Conservation (phyloP, 805 yeast species). For the Metschnikowia arizonensis region DNA sequence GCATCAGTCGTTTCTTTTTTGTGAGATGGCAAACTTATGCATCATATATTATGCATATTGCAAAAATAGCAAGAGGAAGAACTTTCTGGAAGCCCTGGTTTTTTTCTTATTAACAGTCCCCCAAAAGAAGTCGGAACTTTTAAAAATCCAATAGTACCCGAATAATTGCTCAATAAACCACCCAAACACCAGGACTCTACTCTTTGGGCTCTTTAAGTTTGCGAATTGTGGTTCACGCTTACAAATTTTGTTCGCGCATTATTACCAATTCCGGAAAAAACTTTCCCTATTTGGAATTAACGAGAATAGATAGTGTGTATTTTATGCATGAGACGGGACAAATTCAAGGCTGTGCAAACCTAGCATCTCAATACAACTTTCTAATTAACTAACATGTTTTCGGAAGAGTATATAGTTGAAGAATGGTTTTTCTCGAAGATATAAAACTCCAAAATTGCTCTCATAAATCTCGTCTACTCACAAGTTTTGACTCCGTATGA, state of each 20-base stretch:
- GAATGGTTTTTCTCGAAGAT: no score
- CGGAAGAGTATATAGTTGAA: no score
- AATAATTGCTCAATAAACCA: no score
- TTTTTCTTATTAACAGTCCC: no score
- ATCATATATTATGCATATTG: neutral
- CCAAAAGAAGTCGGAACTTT: neutral
- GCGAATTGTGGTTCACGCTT: slow-evolving; percentile 1
- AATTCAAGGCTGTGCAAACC: neutral
- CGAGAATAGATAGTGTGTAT: neutral
- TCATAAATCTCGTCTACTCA: neutral
- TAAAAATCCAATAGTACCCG: neutral
- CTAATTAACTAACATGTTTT: no score
- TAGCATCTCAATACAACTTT: neutral
- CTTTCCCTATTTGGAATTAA: slow-evolving; percentile 1
- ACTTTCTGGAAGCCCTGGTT: neutral
- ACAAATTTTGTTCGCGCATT: neutral
- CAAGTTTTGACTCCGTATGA: neutral
- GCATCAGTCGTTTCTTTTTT: slow-evolving; percentile 10
- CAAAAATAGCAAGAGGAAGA: neutral
- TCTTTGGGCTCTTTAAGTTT: neutral
- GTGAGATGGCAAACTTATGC: slow-evolving; percentile 2
- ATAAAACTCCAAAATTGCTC: neutral
- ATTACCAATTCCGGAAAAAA: slow-evolving; percentile 2
- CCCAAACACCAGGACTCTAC: neutral
- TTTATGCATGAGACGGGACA: slow-evolving; percentile 1